A percentile compares a stretch with the other conserved stretches of the same genome.
These are phyloP conservation scores for Dovyalis caffra DNA, from an alignment of 345 rosid genomes.

Conservation along the genomic window DNA sequence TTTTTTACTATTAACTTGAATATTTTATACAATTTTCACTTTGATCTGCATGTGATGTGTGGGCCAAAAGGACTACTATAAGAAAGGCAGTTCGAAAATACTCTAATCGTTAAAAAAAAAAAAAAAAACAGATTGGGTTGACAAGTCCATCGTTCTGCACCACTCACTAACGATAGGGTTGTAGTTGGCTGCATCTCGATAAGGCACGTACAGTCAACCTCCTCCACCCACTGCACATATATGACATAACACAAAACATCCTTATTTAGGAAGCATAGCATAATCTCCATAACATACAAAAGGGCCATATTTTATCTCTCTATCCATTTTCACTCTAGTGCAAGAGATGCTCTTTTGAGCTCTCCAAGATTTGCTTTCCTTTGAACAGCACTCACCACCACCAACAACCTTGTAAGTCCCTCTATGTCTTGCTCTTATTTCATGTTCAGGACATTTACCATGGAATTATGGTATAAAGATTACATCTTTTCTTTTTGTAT, in stretches of 20 bases:
- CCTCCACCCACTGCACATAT: constrained; percentile 52
- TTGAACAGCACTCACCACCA: constrained; percentile 10
- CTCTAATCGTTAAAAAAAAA: too few species aligned
- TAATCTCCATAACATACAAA: constrained; percentile 11
- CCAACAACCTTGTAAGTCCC: constrained; percentile 20
- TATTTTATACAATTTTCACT: too few species aligned
- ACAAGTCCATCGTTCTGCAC: too few species aligned
- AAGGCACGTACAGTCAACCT: constrained; percentile 44
- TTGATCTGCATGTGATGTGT: too few species aligned
- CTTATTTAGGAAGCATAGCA: not conserved
- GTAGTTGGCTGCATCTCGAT: constrained; percentile 39
- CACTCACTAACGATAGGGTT: constrained; percentile 79
- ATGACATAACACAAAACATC: constrained; percentile 44
- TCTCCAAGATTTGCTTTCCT: constrained; percentile 33
- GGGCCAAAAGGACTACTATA: too few species aligned
- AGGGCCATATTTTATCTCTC: not conserved
- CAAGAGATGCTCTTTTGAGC: constrained; percentile 18
- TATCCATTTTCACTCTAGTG: constrained; percentile 3
- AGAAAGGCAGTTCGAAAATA: too few species aligned
- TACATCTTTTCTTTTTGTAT: not conserved
- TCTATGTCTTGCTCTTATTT: too few species aligned
- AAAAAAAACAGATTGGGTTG: too few species aligned
- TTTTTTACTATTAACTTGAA: too few species aligned
- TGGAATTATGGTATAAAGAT: constrained; percentile 5
- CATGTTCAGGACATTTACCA: not conserved